A percentile compares a stretch with the other conserved stretches of the same genome.
These are phyloP conservation scores for Phialemonium atrogriseum DNA, from an alignment of 2,329 filamentous ascomycete species.

Conservation along the genomic window DNA sequence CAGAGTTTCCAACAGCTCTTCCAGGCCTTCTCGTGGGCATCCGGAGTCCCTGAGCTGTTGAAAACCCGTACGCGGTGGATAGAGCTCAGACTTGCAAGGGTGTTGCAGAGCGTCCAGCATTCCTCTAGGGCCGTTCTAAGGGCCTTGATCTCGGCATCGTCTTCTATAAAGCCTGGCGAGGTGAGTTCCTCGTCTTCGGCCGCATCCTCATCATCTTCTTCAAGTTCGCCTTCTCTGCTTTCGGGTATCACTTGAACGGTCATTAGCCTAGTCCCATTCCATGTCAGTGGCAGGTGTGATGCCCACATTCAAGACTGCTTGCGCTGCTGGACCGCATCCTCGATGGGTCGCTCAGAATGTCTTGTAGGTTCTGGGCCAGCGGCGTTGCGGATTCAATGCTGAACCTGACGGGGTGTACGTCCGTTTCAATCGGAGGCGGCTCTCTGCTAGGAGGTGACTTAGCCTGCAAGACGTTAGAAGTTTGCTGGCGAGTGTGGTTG, in stretches of 20 bases:
- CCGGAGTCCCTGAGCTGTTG: constrained; percentile 62
- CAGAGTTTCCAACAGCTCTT: constrained; percentile 91
- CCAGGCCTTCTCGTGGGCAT: constrained; percentile 83
- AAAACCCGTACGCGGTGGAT: constrained; percentile 75
- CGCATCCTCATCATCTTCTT: constrained; percentile 41
- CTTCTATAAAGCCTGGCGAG: constrained; percentile 27
- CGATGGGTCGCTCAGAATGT: constrained; percentile 51
- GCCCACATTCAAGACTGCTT: constrained; percentile 70
- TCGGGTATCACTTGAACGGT: constrained; percentile 42
- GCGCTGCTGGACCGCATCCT: constrained; percentile 57
- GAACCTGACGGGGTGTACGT: constrained; percentile 58
- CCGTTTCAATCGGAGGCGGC: constrained; percentile 67
- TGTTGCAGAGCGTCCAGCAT: constrained; percentile 93
- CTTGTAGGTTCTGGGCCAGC: constrained; percentile 72
- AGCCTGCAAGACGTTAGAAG: constrained; percentile 7
- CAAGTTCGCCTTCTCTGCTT: constrained; percentile 37
- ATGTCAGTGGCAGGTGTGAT: background rate
- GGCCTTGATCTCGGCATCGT: constrained; percentile 55
- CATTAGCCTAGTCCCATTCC: constrained; percentile 16
- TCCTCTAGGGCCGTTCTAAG: constrained; percentile 73
- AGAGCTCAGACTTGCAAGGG: constrained; percentile 74
- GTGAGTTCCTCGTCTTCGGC: constrained; percentile 11
- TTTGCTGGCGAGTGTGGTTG: background rate
- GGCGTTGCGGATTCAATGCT: constrained; percentile 67
- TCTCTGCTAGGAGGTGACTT: constrained; percentile 37